phyloP scores from a whole-genome alignment of 106 monocot species.

The Phalaenopsis aphrodite region DNA sequence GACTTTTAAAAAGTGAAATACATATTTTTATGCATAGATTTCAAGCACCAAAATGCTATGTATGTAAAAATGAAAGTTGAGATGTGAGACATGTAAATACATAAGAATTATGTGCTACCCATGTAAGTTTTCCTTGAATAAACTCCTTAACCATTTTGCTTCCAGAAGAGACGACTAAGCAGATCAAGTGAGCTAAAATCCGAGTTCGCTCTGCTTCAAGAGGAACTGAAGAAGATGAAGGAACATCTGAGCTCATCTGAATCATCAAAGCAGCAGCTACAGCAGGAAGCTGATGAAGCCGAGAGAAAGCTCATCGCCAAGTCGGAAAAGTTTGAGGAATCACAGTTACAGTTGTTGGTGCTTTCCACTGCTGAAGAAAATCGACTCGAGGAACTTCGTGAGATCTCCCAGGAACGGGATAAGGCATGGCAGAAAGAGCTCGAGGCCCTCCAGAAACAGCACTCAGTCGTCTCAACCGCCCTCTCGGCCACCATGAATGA shows the following conservation, averaged over 20 bases:
- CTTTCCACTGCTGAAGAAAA: conserved; percentile 50
- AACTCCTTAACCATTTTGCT: neutral
- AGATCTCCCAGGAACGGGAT: conserved; percentile 57
- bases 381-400: conserved; percentile 46
- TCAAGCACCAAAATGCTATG: too few relatives aligned
- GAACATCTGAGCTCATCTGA: conserved; percentile 61
- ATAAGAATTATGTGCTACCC: too few relatives aligned
- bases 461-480: conserved; percentile 41
- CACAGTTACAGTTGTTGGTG: conserved; percentile 44
- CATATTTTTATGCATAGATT: too few relatives aligned
- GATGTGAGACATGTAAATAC: too few relatives aligned
- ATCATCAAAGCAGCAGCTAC: conserved; percentile 31
- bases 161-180: conserved; percentile 46
- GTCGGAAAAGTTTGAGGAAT: conserved; percentile 39
- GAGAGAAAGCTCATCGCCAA: conserved; percentile 37
- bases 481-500: conserved; percentile 59
- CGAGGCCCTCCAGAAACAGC: conserved; percentile 67
- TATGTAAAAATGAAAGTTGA: too few relatives aligned
- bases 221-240: conserved; percentile 74
- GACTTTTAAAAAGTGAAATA: too few relatives aligned
- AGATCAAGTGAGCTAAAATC: conserved; percentile 47
- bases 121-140: too few relatives aligned
- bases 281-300: conserved; percentile 62
- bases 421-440: conserved; percentile 70
- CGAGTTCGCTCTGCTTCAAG: conserved; percentile 56